These are phyloP conservation scores for Xylaria castorea DNA, from an alignment of 495 filamentous ascomycete genomes.

Conservation along the genomic window DNA sequence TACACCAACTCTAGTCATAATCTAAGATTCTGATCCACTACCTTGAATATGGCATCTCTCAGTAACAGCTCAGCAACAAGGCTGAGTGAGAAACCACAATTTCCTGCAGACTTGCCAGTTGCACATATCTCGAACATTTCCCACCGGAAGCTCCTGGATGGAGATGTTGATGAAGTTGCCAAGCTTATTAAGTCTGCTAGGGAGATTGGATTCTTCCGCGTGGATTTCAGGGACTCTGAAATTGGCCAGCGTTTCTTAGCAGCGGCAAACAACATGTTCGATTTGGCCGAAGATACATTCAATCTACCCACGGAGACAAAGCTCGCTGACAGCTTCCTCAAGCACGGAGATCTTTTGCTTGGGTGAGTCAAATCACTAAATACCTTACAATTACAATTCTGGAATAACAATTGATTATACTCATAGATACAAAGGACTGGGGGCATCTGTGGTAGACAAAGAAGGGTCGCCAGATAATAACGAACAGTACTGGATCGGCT, in stretches of 20 bases:
- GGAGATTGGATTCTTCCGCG: background rate
- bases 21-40: background rate
- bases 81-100: background rate
- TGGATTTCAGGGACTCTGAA: background rate
- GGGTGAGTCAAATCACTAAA: background rate
- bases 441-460: background rate
- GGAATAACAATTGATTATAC: background rate
- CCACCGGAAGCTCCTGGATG: background rate
- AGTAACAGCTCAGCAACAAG: background rate
- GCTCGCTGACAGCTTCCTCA: slow-evolving; percentile 2
- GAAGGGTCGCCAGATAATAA: background rate
- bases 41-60: background rate
- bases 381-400: background rate
- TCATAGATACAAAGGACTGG: background rate
- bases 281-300: slow-evolving; percentile 1
- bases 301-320: slow-evolving; percentile 7
- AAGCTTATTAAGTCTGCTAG: background rate
- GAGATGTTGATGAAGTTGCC: background rate
- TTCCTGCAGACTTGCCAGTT: background rate
- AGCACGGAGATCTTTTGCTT: background rate
- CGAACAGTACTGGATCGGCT: slow-evolving; percentile 8
- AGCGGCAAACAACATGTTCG: background rate
- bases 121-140: background rate
- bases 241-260: background rate
- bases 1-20: background rate